Base-by-base conservation (phyloP, 2,329 filamentous ascomycete genomes). In the Calycina herbarum region DNA sequence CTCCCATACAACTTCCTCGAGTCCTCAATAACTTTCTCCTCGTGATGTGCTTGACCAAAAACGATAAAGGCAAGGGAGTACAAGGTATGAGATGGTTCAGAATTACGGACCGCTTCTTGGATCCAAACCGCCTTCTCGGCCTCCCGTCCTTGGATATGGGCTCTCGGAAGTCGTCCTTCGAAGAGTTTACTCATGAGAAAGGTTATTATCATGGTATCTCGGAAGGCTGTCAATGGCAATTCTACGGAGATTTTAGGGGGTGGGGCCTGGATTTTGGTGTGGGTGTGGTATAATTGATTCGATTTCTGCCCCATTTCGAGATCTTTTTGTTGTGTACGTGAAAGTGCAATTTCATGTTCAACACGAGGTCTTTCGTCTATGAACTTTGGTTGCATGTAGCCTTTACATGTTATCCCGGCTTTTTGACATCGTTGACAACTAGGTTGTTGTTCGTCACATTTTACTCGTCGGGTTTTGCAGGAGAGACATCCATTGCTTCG, bases 381-480 rank as follows among this genome's bases (percentile, higher is more conserved):
- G 5, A n/a, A 57, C 3, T 11, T 8, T 6, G 20, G 29, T 31
- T 8, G 8, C 8, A 35, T 20, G 29, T 57, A 57, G 4, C 56
- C 56, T 57, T 35, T 35, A 35, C 56, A 35, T 33, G 10, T 17
- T n/a, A 57, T 35, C n/a, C 56, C 56, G 0, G 27, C 56, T 20
- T 57, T 35, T 8, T 27, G 56, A 20, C 56, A 57, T 29, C 15
- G 15, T 57, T 31, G 29, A 20, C 56, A 35, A 1, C 0, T 31
- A 1, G 27, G 27, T 33, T n/a, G 27, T n/a, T 17, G 15, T 31
- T 57, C 29, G 27, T 35, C 29, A 20, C 56, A 57, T 20, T 33
- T 57, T n/a, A 57, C 56, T 57, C 56, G 27, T 35, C 29, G 27
- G 27, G 29, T 10, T 57, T 57, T 57, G 29, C 29, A 35, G 56